Evolutionary conservation across 179 eudicot genomes (phyloP).

Genomic region (Amaranthus tricolor): DNA sequence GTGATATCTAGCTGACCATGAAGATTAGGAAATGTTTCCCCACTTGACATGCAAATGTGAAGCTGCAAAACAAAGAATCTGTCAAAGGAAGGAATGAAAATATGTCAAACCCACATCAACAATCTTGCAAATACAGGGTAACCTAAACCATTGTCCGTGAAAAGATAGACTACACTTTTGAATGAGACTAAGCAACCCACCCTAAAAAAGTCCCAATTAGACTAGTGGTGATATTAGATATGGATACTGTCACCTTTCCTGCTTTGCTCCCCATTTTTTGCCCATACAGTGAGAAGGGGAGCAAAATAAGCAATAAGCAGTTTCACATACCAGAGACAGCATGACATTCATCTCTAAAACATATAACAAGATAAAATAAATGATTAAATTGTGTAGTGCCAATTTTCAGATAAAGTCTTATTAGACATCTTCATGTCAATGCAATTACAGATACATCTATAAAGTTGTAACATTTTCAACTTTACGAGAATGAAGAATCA

Average conservation of each 20-base stretch:
- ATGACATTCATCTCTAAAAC: not conserved
- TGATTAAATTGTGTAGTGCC: not conserved
- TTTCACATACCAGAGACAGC: not conserved
- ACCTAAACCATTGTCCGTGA: not conserved
- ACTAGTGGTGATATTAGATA: no score
- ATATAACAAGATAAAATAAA: not conserved
- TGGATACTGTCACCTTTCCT: no score
- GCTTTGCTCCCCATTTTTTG: not conserved
- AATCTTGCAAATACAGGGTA: not conserved
- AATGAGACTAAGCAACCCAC: not conserved
- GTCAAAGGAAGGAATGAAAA: conserved; percentile 2
- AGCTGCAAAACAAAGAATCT: conserved; percentile 47
- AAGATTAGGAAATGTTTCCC: conserved; percentile 87
- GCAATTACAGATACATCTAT: not conserved
- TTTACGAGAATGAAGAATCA: not conserved
- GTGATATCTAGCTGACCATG: conserved; percentile 95
- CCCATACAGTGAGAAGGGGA: not conserved
- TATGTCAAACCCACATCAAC: not conserved
- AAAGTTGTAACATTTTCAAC: not conserved
- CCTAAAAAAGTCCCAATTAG: no score
- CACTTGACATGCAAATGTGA: conserved; percentile 90
- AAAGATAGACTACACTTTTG: not conserved
- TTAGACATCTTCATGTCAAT: not conserved
- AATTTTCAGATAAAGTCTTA: no score
- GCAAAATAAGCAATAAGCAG: not conserved